Percentiles rank a stretch among this genome's conserved stretches.
Conservation (phyloP, 441 rosid genomes). For the Populus tomentosa region DNA sequence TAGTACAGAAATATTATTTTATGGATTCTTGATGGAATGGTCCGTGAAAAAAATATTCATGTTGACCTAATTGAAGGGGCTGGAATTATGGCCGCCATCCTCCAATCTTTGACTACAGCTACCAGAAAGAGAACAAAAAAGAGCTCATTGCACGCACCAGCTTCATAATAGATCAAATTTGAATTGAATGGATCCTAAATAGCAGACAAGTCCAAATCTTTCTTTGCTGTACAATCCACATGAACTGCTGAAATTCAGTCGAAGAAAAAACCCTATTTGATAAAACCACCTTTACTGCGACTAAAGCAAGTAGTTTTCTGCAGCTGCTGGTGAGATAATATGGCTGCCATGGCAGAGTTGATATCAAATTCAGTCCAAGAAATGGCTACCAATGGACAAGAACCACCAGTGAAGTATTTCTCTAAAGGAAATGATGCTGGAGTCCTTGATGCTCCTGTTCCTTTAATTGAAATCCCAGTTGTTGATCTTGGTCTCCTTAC, state of each 20-base stretch:
- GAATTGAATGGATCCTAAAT: not conserved
- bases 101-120: not conserved
- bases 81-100: not conserved
- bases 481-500: conserved; percentile 47
- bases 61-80: not conserved
- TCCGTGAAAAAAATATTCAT: no score
- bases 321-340: not conserved
- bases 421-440: conserved; percentile 18
- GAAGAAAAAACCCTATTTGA: not conserved
- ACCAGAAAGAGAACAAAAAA: not conserved
- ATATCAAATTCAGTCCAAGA: conserved; percentile 32
- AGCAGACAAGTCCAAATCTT: not conserved
- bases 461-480: conserved; percentile 39
- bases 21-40: no score
- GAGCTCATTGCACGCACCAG: not conserved
- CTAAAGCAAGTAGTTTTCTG: not conserved
- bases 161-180: not conserved
- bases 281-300: not conserved
- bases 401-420: conserved; percentile 37
- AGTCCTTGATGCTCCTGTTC: conserved; percentile 26
- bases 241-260: not conserved
- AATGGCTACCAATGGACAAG: conserved; percentile 27
- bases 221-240: not conserved
- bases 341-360: not conserved
- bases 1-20: no score